phyloP scores from a whole-genome alignment of 345 rosid species.

The Laguncularia racemosa region DNA sequence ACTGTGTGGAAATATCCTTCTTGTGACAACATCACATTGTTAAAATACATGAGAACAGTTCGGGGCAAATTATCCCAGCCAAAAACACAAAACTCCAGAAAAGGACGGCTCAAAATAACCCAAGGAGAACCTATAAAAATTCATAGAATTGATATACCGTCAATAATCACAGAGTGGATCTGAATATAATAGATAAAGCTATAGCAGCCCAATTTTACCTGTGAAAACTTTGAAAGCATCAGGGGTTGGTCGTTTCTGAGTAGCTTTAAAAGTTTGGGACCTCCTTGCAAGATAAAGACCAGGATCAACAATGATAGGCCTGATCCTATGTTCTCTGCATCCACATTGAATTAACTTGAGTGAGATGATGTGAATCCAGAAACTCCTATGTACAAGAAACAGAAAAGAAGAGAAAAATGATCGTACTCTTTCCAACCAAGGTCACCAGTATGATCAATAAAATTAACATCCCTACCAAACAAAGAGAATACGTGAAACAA shows the following conservation, averaged over 20 bases:
- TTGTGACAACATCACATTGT: slow-evolving; percentile 73
- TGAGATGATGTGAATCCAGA: neutral
- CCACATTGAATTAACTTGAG: slow-evolving; percentile 12
- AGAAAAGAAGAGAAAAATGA: slow-evolving; percentile 5
- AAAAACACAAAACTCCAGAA: slow-evolving; percentile 78
- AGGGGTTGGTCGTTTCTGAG: slow-evolving; percentile 71
- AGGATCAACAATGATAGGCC: slow-evolving; percentile 90
- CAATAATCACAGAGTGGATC: too few species aligned
- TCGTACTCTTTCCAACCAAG: slow-evolving; percentile 99
- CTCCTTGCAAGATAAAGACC: slow-evolving; percentile 80
- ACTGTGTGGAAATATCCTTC: slow-evolving; percentile 94
- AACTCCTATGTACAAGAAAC: slow-evolving; percentile 1
- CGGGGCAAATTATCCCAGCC: slow-evolving; percentile 98
- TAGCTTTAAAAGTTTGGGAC: slow-evolving; percentile 81
- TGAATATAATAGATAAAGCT: too few species aligned
- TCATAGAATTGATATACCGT: neutral
- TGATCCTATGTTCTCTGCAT: slow-evolving; percentile 68
- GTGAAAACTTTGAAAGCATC: slow-evolving; percentile 88
- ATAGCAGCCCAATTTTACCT: slow-evolving; percentile 28
- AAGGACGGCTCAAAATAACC: slow-evolving; percentile 73
- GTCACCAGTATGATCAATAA: slow-evolving; percentile 90
- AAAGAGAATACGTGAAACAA: slow-evolving; percentile 77
- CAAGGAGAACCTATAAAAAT: slow-evolving; percentile 78
- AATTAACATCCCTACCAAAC: slow-evolving; percentile 72
- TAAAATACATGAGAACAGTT: slow-evolving; percentile 84